These are phyloP conservation scores for Pestalotiopsis sp. DNA, from an alignment of 2,329 filamentous ascomycete genomes.

Conservation along the genomic window DNA sequence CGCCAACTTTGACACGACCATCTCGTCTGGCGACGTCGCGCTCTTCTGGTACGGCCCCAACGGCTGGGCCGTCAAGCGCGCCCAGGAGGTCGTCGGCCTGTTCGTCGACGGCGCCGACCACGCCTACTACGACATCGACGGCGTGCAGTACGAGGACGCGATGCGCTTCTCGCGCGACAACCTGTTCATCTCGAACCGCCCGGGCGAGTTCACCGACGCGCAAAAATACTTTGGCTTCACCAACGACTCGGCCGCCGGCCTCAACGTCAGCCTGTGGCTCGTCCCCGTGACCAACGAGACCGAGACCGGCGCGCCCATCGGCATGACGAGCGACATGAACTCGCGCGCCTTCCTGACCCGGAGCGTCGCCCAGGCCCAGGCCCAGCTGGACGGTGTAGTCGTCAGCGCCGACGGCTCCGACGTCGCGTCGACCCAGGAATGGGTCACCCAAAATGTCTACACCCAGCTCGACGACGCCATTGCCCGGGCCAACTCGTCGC, in stretches of 20 bases:
- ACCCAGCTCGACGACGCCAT: constrained; percentile 7
- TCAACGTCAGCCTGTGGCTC: constrained; percentile 4
- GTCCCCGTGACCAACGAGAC: constrained; percentile 8
- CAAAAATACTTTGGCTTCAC: background rate
- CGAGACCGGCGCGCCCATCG: background rate
- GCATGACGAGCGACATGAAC: constrained; percentile 5
- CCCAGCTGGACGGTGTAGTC: background rate
- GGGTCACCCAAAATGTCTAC: constrained; percentile 1
- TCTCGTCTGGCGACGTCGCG: background rate
- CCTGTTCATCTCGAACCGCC: constrained; percentile 1
- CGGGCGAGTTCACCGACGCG: constrained; percentile 3
- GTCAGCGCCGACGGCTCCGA: constrained; percentile 6
- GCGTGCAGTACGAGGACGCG: background rate
- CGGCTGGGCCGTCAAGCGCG: constrained; percentile 3
- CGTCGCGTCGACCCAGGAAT: constrained; percentile 1
- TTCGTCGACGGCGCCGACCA: constrained; percentile 7
- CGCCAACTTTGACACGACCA: background rate
- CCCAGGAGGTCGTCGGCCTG: constrained; percentile 7
- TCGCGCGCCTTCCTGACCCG: background rate
- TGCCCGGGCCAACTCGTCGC: background rate
- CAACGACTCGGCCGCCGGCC: constrained; percentile 4
- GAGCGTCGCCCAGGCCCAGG: background rate
- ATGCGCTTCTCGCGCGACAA: constrained; percentile 4
- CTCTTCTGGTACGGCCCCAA: constrained; percentile 7
- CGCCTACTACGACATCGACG: background rate